A percentile compares a stretch with the other conserved stretches of the same genome.
Evolutionary conservation across 2,329 filamentous ascomycete species (phyloP).

Genomic region (Thyridium curvatum): DNA sequence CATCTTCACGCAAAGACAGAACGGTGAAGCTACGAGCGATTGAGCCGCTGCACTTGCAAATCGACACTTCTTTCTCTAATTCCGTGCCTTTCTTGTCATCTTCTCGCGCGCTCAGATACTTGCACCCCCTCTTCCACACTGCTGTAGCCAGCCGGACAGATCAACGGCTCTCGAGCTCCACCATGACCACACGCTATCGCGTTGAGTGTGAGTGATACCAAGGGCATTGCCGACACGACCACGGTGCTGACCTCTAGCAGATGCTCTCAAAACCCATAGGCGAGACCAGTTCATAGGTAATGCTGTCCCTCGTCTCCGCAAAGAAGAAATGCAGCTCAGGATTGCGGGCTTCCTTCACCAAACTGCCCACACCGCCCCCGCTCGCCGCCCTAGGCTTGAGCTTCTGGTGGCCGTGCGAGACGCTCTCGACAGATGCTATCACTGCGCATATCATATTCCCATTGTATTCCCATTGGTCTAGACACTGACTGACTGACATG

Average conservation of each 20-base stretch:
- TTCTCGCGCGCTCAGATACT: no score
- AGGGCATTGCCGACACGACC: neutral
- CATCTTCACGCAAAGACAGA: no score
- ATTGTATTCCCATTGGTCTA: neutral
- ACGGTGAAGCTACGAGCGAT: no score
- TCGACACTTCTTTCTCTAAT: no score
- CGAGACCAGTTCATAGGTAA: constrained; percentile 81
- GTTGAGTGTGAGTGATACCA: constrained; percentile 60
- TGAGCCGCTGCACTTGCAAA: no score
- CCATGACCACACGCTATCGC: constrained; percentile 58
- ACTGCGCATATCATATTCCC: neutral
- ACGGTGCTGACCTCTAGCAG: constrained; percentile 21
- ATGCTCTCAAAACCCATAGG: constrained; percentile 73
- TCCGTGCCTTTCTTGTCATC: no score
- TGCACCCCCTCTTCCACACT: no score
- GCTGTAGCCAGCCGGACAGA: constrained; percentile 5
- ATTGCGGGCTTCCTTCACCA: neutral
- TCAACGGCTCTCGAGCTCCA: neutral
- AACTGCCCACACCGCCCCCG: neutral
- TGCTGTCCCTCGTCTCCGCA: constrained; percentile 6
- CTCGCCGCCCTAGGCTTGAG: neutral
- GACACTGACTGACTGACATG: constrained; percentile 2
- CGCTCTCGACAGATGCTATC: neutral
- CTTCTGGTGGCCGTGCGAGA: neutral
- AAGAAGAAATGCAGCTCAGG: neutral